Conservation (phyloP, 139 green algal genomes). For the Yamagishiella unicocca region DNA sequence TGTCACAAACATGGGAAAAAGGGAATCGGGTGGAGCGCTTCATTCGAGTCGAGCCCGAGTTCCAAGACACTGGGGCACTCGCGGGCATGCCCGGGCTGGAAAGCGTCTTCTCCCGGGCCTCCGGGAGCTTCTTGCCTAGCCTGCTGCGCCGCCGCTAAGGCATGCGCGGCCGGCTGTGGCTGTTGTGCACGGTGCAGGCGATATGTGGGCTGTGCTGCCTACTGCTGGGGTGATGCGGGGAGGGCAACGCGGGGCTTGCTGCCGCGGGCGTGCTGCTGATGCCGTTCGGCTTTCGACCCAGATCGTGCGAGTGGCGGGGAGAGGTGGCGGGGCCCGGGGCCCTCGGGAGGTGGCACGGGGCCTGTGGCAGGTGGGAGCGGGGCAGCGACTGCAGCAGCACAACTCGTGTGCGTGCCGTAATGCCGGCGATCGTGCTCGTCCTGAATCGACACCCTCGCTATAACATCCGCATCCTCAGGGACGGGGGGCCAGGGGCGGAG, state of each 20-base stretch:
- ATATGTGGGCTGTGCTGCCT: not conserved
- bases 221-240: not conserved
- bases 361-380: too few relatives aligned
- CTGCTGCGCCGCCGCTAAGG: not conserved
- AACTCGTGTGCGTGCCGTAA: too few relatives aligned
- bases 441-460: too few relatives aligned
- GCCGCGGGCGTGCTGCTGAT: not conserved
- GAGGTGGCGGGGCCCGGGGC: too few relatives aligned
- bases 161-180: slow-evolving; percentile 34
- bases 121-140: slow-evolving; percentile 72
- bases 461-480: too few relatives aligned
- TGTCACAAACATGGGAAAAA: too few relatives aligned
- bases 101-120: slow-evolving; percentile 86
- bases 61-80: not conserved
- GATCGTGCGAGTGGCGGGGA: not conserved
- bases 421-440: too few relatives aligned
- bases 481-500: too few relatives aligned
- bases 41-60: not conserved
- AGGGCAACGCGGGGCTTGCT: not conserved
- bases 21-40: slow-evolving; percentile 23
- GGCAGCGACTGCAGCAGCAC: too few relatives aligned
- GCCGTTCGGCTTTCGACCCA: not conserved
- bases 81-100: slow-evolving; percentile 82
- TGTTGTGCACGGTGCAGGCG: not conserved
- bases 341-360: too few relatives aligned